Conservation (phyloP, 2,329 filamentous ascomycete genomes). For the Colletotrichum siamense region DNA sequence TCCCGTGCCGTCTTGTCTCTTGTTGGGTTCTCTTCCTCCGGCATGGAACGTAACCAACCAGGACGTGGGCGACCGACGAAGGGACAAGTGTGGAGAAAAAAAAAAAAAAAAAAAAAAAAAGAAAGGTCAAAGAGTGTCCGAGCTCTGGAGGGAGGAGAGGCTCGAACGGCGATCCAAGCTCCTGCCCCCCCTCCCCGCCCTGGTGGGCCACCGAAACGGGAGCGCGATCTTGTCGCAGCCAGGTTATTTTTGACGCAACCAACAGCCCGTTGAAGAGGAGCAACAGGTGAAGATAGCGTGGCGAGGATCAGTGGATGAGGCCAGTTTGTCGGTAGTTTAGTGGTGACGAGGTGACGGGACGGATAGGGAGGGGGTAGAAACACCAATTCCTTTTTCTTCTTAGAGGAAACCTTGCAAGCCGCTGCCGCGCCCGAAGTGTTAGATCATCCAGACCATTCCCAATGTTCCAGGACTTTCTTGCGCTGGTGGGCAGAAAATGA, state of each 20-base stretch:
- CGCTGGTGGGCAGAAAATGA: background rate
- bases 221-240: background rate
- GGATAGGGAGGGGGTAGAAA: background rate
- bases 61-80: background rate
- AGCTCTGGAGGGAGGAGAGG: slow-evolving; percentile 7
- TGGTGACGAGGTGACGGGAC: background rate
- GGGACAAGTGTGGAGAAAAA: background rate
- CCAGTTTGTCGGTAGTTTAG: background rate
- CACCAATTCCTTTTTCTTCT: background rate
- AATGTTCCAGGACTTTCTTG: background rate
- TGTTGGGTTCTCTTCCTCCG: background rate
- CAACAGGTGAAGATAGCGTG: background rate
- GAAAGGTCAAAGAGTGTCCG: slow-evolving; percentile 18
- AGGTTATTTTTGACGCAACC: background rate
- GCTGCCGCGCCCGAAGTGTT: background rate
- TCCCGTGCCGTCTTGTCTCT: background rate
- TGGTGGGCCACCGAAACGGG: background rate
- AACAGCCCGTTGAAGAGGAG: background rate
- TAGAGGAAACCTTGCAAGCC: background rate
- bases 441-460: background rate
- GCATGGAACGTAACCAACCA: background rate
- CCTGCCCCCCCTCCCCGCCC: background rate
- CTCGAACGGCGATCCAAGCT: slow-evolving; percentile 8
- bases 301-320: background rate
- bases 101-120: background rate